Base-by-base conservation (phyloP, 352 stramenopile genomes). In the Phytophthora sp. region DNA sequence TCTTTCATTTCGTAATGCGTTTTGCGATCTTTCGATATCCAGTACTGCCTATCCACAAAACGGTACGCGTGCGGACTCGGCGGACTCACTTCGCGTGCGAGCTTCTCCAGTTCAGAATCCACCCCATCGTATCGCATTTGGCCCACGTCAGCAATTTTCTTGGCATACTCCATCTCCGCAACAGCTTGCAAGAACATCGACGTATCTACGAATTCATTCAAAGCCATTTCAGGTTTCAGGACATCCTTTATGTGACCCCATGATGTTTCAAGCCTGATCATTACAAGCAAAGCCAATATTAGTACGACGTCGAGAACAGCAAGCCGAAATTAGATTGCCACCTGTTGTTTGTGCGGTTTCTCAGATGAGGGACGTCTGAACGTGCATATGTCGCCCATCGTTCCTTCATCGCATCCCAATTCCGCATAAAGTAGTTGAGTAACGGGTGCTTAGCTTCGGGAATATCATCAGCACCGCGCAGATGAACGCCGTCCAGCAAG, bases 341-440 rank as follows among this genome's bases (percentile, higher is more conserved):
- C 20, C 39, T 46, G n/a, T 46, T 46, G 8, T 46, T 46, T 1
- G 39, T 29, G 20, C n/a, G 39, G 11, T 46, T 46, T 9, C 18
- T n/a, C 27, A 46, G 11, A 46, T 46, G 4, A n/a, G 20, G 39
- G 5, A 46, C 15, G 30, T 55, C 46, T 0, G 46, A 55, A 9
- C 46, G 29, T 12, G 46, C 46, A 26, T 42, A 55, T 9, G 42
- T 13, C 1, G 46, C 29, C 29, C 46, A 64, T 18, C 33, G 16
- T 6, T 64, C 45, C 6, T 57, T 64, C 46, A 45, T 50, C 2
- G 35, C 33, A 26, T 64, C 45, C 57, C 57, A 64, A n/a, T 18
- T 64, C 5, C 31, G 20, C 8, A 57, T 57, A 20, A 57, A 57
- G 35, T 57, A 64, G 11, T 27, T 35, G 1, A 57, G 56, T 47